A percentile compares a stretch with the other conserved stretches of the same genome.
Evolutionary conservation across 495 filamentous ascomycete species (phyloP).

Genomic region (Polyplosphaeria fusca): DNA sequence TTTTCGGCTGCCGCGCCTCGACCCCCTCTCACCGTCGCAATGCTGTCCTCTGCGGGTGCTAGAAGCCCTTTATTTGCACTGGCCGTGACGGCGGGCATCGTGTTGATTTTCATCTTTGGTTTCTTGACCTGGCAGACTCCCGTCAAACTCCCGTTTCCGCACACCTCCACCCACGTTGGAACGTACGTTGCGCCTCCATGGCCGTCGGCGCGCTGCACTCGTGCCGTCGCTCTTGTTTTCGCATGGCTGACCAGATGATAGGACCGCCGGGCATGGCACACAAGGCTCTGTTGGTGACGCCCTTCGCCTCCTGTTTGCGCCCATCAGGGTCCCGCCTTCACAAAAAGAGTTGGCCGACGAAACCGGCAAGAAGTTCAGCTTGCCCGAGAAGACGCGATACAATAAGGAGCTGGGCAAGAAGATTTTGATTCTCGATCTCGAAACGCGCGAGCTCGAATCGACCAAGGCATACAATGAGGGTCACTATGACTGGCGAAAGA

Average conservation of each 20-base stretch:
- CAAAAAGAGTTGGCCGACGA: slow-evolving; percentile 13
- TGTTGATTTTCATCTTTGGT: slow-evolving; percentile 18
- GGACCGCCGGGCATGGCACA: too few species aligned
- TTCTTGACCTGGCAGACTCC: slow-evolving; percentile 21
- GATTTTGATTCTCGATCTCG: slow-evolving; percentile 30
- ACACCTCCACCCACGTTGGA: slow-evolving; percentile 5
- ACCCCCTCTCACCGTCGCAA: neutral
- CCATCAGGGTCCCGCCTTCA: slow-evolving; percentile 13
- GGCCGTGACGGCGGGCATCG: slow-evolving; percentile 8
- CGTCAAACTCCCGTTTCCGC: slow-evolving; percentile 2
- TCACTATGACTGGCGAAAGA: slow-evolving; percentile 21
- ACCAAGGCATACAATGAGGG: slow-evolving; percentile 14
- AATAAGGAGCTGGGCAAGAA: slow-evolving; percentile 21
- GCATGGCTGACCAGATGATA: too few species aligned
- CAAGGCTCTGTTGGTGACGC: slow-evolving; percentile 23
- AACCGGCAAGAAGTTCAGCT: slow-evolving; percentile 5
- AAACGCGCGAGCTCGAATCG: slow-evolving; percentile 25
- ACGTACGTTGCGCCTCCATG: slow-evolving; percentile 12
- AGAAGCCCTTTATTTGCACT: slow-evolving; percentile 21
- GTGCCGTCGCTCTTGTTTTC: too few species aligned
- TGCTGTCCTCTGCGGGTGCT: slow-evolving; percentile 12
- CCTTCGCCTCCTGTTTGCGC: slow-evolving; percentile 25
- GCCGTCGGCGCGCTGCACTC: too few species aligned
- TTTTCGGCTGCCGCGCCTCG: neutral
- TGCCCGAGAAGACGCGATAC: slow-evolving; percentile 14